Evolutionary conservation across 2,329 filamentous ascomycete genomes (phyloP).

Genomic region (Septoria petroselini): DNA sequence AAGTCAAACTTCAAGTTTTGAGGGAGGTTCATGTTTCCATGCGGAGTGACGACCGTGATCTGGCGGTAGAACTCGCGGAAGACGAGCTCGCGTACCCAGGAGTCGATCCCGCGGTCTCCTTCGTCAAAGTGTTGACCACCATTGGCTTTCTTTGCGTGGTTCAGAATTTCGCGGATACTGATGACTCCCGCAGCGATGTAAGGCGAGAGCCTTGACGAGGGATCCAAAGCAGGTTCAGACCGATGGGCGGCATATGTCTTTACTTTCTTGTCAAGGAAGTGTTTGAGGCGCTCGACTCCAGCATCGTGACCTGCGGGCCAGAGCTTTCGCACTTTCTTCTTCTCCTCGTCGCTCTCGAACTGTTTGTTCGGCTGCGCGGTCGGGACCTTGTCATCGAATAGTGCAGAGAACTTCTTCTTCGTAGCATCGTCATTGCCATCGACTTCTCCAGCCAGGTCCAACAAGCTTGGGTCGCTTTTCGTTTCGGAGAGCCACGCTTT

Average conservation of each 20-base stretch:
- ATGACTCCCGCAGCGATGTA: slow-evolving; percentile 49
- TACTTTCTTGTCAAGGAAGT: slow-evolving; percentile 43
- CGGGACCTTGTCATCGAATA: slow-evolving; percentile 57
- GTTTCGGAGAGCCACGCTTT: slow-evolving; percentile 47
- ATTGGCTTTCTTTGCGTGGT: slow-evolving; percentile 44
- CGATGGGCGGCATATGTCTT: slow-evolving; percentile 43
- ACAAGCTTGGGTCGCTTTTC: slow-evolving; percentile 43
- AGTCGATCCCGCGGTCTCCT: slow-evolving; percentile 38
- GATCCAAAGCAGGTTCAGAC: slow-evolving; percentile 43
- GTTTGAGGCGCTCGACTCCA: slow-evolving; percentile 41
- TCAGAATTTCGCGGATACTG: slow-evolving; percentile 47
- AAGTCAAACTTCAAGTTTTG: slow-evolving; percentile 54
- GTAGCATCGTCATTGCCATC: slow-evolving; percentile 46
- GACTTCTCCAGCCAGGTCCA: slow-evolving; percentile 45
- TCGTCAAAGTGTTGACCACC: slow-evolving; percentile 45
- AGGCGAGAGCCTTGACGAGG: slow-evolving; percentile 43
- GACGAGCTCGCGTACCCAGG: slow-evolving; percentile 53
- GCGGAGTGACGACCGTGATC: slow-evolving; percentile 46
- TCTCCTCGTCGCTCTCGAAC: slow-evolving; percentile 41
- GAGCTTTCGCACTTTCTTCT: slow-evolving; percentile 42
- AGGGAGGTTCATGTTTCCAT: slow-evolving; percentile 51
- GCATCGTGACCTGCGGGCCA: slow-evolving; percentile 48
- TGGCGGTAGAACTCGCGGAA: slow-evolving; percentile 53
- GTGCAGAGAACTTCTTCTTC: slow-evolving; percentile 48
- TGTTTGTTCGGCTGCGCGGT: slow-evolving; percentile 42